These are phyloP conservation scores for Colletotrichum lindemuthianum DNA, from an alignment of 2,329 filamentous ascomycete species.

Conservation along the genomic window DNA sequence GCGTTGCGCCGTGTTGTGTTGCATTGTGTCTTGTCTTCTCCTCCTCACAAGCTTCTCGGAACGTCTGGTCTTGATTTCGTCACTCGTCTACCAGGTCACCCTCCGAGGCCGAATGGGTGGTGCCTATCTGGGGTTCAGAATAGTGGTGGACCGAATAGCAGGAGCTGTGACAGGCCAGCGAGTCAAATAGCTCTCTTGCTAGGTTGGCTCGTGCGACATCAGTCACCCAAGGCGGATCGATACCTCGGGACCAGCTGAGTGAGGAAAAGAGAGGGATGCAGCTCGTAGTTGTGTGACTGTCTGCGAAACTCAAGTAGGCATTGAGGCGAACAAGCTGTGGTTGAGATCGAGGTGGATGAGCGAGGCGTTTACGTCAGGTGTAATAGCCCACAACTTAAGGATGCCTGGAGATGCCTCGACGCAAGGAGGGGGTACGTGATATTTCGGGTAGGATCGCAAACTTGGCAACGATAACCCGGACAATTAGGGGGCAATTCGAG, in stretches of 20 bases:
- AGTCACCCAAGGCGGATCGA: constrained; percentile 8
- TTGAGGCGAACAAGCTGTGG: constrained; percentile 11
- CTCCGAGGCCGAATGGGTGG: constrained; percentile 18
- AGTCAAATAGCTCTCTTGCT: constrained; percentile 23
- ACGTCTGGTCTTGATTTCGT: neutral
- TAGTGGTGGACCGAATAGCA: neutral
- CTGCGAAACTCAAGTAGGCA: neutral
- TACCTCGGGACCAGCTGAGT: constrained; percentile 29
- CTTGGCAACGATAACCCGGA: constrained; percentile 14
- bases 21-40: constrained; percentile 22
- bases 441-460: constrained; percentile 16
- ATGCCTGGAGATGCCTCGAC: constrained; percentile 8
- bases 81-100: constrained; percentile 14
- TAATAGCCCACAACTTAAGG: neutral
- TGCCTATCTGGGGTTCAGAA: neutral
- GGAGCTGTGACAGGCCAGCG: constrained; percentile 7
- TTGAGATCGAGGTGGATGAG: constrained; percentile 17
- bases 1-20: constrained; percentile 14
- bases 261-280: no score
- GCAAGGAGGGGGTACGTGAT: constrained; percentile 13
- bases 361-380: constrained; percentile 30
- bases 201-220: constrained; percentile 32
- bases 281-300: no score
- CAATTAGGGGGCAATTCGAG: constrained; percentile 11
- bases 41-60: constrained; percentile 23